Base-by-base conservation (phyloP, 768 basidiomycete genomes). In the Podaxis sp. region DNA sequence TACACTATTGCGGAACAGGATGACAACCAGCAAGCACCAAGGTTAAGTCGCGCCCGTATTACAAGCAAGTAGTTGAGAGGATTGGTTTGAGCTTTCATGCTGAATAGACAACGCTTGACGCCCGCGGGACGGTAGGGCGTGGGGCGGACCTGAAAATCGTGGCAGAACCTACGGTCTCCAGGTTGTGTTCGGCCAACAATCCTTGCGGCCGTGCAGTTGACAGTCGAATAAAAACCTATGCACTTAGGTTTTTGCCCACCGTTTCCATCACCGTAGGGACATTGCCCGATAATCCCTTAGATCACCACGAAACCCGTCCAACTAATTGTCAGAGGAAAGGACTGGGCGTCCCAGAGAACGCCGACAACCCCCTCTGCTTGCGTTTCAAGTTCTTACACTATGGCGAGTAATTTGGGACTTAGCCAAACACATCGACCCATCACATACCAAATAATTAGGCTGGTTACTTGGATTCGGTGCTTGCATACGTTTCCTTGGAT, bases 381-480 rank as follows among this genome's bases (percentile, higher is more conserved):
- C 66, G 77, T 84, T 40, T 77, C 78, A 15, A 70, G 78, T 2
- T 71, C 80, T 0, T 87, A 85, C 69, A 85, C 87, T 2, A 90
- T 90, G 87, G 80, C 89, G 12, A 93, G 91, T 4, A 90, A 92
- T 61, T 73, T 88, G 36, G 74, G 86, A 10, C 71, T 76, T 44
- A 69, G 48, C 78, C 79, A 15, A 63, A 52, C 65, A 24, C 70
- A 68, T 48, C 67, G 74, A 37, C 76, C 72, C 17, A 66, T 73
- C 6, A 75, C 90, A 11, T 86, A 83, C 61, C 91, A 92, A 73
- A 91, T 88, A 11, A 93, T 89, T 8, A 92, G 92, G 71, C 89
- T 89, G 0, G 84, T 86, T 0, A 72, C 92, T 6, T 89, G 88
- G 85, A 76, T 91, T n/a, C 86, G 84, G 63, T 91, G 91, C 1